phyloP scores from a whole-genome alignment of 1,284 basidiomycete genomes.

The Bondarzewia mesenterica region DNA sequence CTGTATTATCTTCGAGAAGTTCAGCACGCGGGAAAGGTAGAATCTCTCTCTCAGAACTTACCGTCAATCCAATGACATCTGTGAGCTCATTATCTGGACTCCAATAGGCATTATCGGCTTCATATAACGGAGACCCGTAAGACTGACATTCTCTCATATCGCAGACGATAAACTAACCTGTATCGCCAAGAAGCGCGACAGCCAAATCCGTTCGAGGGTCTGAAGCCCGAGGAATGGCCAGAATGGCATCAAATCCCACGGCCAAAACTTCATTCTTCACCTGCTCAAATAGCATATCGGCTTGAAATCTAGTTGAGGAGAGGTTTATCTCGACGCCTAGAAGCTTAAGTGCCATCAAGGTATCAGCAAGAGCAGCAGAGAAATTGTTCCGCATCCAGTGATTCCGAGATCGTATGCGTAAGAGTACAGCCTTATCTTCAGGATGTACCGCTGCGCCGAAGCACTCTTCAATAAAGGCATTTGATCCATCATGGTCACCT shows the following conservation, averaged over 20 bases:
- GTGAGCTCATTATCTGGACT: conserved; percentile 47
- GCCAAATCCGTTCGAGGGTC: conserved; percentile 53
- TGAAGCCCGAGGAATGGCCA: conserved; percentile 49
- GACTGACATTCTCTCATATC: conserved; percentile 3
- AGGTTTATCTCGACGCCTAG: conserved; percentile 55
- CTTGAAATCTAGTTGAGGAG: conserved; percentile 42
- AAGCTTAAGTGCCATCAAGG: conserved; percentile 46
- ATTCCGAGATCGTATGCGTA: conserved; percentile 55
- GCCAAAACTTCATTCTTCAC: conserved; percentile 64
- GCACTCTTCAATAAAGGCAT: conserved; percentile 45
- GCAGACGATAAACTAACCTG: conserved; percentile 30
- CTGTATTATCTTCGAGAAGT: conserved; percentile 43
- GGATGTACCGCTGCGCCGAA: conserved; percentile 35
- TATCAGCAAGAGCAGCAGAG: conserved; percentile 47
- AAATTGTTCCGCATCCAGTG: conserved; percentile 53
- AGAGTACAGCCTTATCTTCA: conserved; percentile 46
- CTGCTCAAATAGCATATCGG: conserved; percentile 54
- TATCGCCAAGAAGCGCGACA: conserved; percentile 57
- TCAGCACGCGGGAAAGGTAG: neutral
- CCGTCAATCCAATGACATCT: conserved; percentile 58
- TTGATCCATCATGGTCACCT: conserved; percentile 48
- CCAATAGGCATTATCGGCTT: conserved; percentile 65
- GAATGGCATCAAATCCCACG: conserved; percentile 58
- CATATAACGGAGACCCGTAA: neutral
- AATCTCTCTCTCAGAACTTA: conserved; percentile 22